Evolutionary conservation across 208 protist genomes (phyloP).

Genomic region (Tetramitus jugosus): DNA sequence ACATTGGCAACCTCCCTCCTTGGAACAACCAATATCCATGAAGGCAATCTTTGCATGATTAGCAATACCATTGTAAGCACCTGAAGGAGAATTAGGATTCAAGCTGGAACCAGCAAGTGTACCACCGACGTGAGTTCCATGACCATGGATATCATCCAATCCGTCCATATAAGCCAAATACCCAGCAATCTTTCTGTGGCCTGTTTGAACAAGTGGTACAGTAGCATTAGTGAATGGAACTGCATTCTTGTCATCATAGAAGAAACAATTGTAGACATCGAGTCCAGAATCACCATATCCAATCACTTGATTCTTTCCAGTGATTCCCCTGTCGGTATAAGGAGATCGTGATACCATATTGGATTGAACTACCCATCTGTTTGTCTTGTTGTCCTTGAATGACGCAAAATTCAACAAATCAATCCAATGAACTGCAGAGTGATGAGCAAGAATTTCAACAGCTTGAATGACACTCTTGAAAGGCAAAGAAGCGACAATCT

Average conservation of each 20-base stretch:
- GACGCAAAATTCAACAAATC: no score
- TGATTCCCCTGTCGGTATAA: neutral
- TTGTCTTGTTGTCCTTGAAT: no score
- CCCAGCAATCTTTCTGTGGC: neutral
- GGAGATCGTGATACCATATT: neutral
- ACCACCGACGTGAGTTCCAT: slow-evolving; percentile 11
- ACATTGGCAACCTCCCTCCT: neutral
- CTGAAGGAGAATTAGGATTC: neutral
- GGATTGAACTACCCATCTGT: no score
- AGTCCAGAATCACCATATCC: slow-evolving; percentile 11
- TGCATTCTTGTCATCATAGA: neutral
- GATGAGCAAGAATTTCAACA: neutral
- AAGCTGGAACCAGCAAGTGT: neutral
- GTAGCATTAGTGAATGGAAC: neutral
- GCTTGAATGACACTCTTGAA: neutral
- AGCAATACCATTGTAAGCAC: slow-evolving; percentile 17
- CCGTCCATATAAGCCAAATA: neutral
- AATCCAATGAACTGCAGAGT: neutral
- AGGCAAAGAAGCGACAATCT: no score
- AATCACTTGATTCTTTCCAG: slow-evolving; percentile 16
- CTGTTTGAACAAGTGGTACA: neutral
- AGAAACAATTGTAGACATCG: slow-evolving; percentile 5
- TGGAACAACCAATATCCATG: neutral
- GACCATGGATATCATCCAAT: neutral
- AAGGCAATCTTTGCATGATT: slow-evolving; percentile 1